Evolutionary conservation across 202 grass and related monocot species (phyloP), one percentile per base, ranked within the genome.

Genomic region (Brachypodium distachyon): DNA sequence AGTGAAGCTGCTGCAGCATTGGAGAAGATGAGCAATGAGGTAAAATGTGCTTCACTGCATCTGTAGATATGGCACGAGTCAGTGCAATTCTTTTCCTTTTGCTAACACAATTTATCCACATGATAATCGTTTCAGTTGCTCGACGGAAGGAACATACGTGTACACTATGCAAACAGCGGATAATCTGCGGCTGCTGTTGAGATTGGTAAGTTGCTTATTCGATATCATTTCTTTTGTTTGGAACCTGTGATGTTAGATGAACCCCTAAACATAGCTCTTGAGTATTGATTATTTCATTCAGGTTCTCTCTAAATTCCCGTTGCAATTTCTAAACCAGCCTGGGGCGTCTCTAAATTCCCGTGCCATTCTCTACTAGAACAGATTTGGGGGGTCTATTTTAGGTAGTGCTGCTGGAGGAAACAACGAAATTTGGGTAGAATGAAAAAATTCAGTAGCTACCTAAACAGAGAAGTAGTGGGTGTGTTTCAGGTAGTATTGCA

Each of bases 21-120:
- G 70, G 50, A 80, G 9, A 69, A 80, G 69, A 90, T 90, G 91
- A 53, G 79, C 3, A 70, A 79, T 14, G 33, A 90, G 84, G 90
- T 82, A 55, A 9, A 29, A 7, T 22, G 0, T 16, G 59, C 9
- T 21, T 4, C 39, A 0, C 12, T 68, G 10, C 16, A 46, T 27
- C 43, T 4, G 0, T 61, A 40, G 2, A 38, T 12, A 4, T 11
- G 37, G 5, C 37, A 47, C 8, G 22, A 81, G 5, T 14, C 14
- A 7, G 27, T 36, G 16, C 9, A 26, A 3, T 53, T n/a, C 16
- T 17, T 47, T 31, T 6, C 6, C 39, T 51, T 16, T 59, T 28
- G 6, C 53, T 53, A 6, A 11, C n/a, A 51, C 48, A 48, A 8
- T 51, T 51, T 51, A 3, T 7, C 49, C 49, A 51, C 49, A 51